A percentile compares a stretch with the other conserved stretches of the same genome.
These are phyloP conservation scores for Dacryopinax primogenitus DNA, from an alignment of 768 basidiomycete species.

Conservation along the genomic window DNA sequence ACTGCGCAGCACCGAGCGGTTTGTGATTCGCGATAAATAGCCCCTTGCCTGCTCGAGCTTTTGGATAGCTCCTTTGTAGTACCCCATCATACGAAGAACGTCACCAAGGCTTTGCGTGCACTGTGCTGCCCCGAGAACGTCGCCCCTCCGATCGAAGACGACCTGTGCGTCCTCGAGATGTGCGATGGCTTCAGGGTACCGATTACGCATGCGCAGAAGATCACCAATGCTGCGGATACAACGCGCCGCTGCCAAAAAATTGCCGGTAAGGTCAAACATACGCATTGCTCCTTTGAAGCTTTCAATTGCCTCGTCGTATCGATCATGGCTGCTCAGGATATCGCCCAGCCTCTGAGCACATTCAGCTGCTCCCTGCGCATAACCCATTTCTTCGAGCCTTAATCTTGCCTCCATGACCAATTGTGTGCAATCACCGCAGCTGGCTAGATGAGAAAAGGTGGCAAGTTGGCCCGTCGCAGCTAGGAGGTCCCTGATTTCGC, in stretches of 20 bases:
- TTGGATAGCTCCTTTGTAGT: background rate
- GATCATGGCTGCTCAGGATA: background rate
- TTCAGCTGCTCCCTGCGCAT: background rate
- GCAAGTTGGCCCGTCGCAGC: background rate
- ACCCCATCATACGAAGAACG: background rate
- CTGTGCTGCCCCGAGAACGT: background rate
- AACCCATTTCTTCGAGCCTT: background rate
- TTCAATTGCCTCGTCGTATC: background rate
- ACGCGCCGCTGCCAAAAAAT: background rate
- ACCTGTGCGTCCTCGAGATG: background rate
- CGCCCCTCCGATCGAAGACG: background rate
- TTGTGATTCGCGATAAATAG: background rate
- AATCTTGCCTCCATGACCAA: background rate
- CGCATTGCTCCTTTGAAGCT: background rate
- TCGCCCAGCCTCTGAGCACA: background rate
- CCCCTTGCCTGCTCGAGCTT: background rate
- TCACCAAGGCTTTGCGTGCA: background rate
- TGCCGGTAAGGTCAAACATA: background rate
- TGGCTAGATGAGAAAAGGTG: background rate
- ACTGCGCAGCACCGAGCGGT: background rate
- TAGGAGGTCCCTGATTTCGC: background rate
- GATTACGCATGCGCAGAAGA: background rate
- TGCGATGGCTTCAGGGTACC: background rate
- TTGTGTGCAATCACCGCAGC: background rate
- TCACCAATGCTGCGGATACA: background rate